phyloP scores from a whole-genome alignment of 768 basidiomycete genomes.

The Mycena latifolia region DNA sequence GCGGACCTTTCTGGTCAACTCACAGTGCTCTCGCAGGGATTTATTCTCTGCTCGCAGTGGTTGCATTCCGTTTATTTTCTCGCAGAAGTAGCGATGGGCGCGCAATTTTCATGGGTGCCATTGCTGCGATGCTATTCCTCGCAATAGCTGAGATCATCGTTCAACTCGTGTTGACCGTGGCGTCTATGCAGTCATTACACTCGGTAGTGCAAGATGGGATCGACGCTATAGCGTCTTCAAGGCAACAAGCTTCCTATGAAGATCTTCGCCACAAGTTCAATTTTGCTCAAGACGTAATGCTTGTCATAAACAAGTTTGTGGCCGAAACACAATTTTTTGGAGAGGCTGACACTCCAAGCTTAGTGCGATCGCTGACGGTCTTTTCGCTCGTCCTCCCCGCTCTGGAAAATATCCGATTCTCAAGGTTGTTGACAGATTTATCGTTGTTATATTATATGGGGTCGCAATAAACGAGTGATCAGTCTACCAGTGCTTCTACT shows the following conservation, averaged over 20 bases:
- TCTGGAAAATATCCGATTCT: not conserved
- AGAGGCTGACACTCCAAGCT: not conserved
- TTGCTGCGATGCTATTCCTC: conserved; percentile 12
- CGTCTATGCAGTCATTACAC: not conserved
- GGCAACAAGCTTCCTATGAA: not conserved
- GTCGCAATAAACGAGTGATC: conserved; percentile 8
- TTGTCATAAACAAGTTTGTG: conserved; percentile 20
- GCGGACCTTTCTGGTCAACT: too few relatives aligned
- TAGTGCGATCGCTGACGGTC: conserved; percentile 19
- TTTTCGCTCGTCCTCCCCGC: conserved; percentile 18
- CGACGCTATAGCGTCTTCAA: not conserved
- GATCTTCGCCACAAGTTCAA: not conserved
- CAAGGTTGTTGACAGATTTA: too few relatives aligned
- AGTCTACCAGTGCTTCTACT: conserved; percentile 3
- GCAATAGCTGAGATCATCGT: conserved; percentile 6
- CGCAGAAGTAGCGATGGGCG: conserved; percentile 5
- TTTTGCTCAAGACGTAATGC: conserved; percentile 4
- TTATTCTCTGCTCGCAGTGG: conserved; percentile 5
- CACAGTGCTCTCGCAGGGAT: not conserved
- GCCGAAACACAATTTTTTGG: not conserved
- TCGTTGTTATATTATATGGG: conserved; percentile 21
- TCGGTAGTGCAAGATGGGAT: not conserved
- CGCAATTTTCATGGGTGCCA: conserved; percentile 8
- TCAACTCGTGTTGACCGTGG: not conserved
- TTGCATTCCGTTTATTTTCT: conserved; percentile 10